These are phyloP conservation scores for Calvatia gigantea DNA, from an alignment of 768 basidiomycete genomes.

Conservation along the genomic window DNA sequence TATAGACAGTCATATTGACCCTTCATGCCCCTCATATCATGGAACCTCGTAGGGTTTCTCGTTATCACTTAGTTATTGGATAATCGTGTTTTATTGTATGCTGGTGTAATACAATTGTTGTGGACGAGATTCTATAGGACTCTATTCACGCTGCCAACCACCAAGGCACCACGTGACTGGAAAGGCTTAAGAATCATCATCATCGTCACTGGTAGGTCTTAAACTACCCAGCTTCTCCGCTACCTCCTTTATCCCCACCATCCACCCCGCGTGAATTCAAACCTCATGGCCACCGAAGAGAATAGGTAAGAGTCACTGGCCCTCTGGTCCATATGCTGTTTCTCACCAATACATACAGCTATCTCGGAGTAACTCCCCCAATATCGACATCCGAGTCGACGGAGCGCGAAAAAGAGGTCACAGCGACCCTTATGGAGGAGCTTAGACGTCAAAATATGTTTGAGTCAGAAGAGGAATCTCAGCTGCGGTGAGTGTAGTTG, in stretches of 20 bases:
- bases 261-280: not conserved
- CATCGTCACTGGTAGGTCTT: not conserved
- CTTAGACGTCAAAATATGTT: slow-evolving; percentile 82
- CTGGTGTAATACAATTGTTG: not conserved
- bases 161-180: not conserved
- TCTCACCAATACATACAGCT: slow-evolving; percentile 37
- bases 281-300: slow-evolving; percentile 15
- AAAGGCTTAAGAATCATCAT: not conserved
- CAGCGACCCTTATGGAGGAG: slow-evolving; percentile 85
- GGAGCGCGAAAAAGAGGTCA: slow-evolving; percentile 79
- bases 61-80: not conserved
- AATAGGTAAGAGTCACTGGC: slow-evolving; percentile 1
- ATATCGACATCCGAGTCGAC: slow-evolving; percentile 76
- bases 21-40: not conserved
- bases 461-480: slow-evolving; percentile 84
- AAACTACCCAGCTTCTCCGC: not conserved
- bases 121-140: not conserved
- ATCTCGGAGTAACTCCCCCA: slow-evolving; percentile 81
- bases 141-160: not conserved
- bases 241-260: not conserved
- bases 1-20: not conserved
- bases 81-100: not conserved
- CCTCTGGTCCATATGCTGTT: not conserved
- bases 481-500: slow-evolving; percentile 66
- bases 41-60: not conserved